Evolutionary conservation across 192 early-diverging fungal genomes (phyloP).

Genomic region (Diversispora epigaea): DNA sequence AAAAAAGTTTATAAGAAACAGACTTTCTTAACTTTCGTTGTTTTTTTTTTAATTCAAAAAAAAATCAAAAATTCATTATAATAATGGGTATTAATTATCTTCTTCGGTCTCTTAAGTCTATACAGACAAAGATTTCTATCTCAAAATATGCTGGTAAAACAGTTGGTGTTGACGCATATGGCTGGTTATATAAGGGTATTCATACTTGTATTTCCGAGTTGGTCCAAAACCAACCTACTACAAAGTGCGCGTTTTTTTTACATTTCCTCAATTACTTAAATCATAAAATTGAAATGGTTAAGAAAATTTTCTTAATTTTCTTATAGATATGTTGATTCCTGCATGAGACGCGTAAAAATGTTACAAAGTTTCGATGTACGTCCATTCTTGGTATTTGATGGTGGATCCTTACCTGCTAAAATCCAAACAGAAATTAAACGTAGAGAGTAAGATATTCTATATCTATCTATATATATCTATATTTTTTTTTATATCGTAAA

Average conservation of each 20-base stretch:
- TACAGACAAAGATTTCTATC: constrained; percentile 68
- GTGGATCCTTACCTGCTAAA: constrained; percentile 86
- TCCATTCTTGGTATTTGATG: constrained; percentile 95
- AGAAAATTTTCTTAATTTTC: neutral
- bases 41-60: no score
- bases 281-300: neutral
- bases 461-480: constrained; percentile 1
- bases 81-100: constrained; percentile 91
- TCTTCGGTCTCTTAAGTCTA: constrained; percentile 75
- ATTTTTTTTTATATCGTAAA: neutral
- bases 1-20: no score
- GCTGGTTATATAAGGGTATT: constrained; percentile 92
- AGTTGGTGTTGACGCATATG: constrained; percentile 90
- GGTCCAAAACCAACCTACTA: constrained; percentile 63
- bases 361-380: constrained; percentile 68
- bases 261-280: neutral
- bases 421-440: constrained; percentile 69
- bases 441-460: constrained; percentile 47
- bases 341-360: constrained; percentile 74
- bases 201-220: constrained; percentile 85
- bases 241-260: constrained; percentile 49
- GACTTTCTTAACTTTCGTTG: no score
- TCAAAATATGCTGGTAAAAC: constrained; percentile 66
- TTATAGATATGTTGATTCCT: constrained; percentile 79
- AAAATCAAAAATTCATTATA: neutral